Base-by-base conservation (phyloP, 352 stramenopile species). In the Ophiocytium majus region DNA sequence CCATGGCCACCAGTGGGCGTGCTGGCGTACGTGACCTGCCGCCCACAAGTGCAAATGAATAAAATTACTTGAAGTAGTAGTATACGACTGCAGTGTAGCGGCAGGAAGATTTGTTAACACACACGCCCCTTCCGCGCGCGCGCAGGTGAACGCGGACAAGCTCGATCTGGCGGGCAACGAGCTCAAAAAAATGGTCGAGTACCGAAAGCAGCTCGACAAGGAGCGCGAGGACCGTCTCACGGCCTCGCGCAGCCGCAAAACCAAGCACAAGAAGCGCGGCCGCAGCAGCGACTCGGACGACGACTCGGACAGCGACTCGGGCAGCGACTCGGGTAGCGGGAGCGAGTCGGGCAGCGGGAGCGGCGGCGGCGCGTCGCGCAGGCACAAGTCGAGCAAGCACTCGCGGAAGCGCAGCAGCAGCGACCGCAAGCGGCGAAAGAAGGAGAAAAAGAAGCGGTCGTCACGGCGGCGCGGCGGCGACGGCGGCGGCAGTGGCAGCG, bases 151-250 rank as follows among this genome's bases (percentile, higher is more conserved):
- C 74, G 88, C 83, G 14, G 88, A 91, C 80, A 89, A 89, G 33
- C 86, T 91, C 10, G 86, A 91, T 49, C 80, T 91, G n/a, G 83
- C 80, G 10, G 88, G 88, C 9, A 50, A 80, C 10, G 87, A 91
- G 34, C 71, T 83, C 9, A 89, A 85, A 79, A 90, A 91, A 50
- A 91, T 91, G 88, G 79, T 90, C 50, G 82, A 89, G 71, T 91
- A 91, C 74, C 63, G 88, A 33, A 76, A 80, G n/a, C 79, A 91
- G 82, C 83, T 91, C 0, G 88, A 91, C 71, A 49, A 36, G 37
- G 87, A 90, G 66, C 75, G 88, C 19, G 88, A 89, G 31, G 80
- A 37, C 66, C 76, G 50, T 14, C 43, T 57, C 43, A 14, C 43
- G 5, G 43, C 43, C 5, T 14, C 5, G 5, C 43, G 43, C 43